These are phyloP conservation scores for Globisporangium cystogenes DNA, from an alignment of 352 stramenopile genomes.

Conservation along the genomic window DNA sequence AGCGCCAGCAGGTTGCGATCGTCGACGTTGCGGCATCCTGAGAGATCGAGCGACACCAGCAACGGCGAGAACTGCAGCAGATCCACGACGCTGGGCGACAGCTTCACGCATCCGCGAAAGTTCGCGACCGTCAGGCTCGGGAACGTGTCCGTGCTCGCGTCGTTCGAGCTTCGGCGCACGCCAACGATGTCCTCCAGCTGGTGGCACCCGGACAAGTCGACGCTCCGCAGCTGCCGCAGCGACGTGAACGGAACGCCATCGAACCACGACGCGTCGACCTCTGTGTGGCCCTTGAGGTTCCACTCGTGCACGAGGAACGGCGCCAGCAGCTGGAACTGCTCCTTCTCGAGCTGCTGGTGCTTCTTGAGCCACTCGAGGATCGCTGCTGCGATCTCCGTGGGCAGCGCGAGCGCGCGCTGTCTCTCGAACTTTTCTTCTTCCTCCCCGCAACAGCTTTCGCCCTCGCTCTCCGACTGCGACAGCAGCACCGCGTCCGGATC, in stretches of 20 bases:
- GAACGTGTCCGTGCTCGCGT: constrained; percentile 33
- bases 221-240: constrained; percentile 43
- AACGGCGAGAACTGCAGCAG: constrained; percentile 54
- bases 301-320: constrained; percentile 58
- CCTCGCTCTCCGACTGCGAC: neutral
- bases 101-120: constrained; percentile 40
- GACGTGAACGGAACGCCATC: constrained; percentile 32
- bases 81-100: constrained; percentile 40
- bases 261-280: constrained; percentile 69
- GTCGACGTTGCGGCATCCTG: constrained; percentile 54
- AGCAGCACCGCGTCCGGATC: constrained; percentile 16
- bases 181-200: constrained; percentile 55
- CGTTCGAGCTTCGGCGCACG: constrained; percentile 15
- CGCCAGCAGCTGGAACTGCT: constrained; percentile 46
- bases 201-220: constrained; percentile 51
- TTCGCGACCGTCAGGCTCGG: constrained; percentile 42
- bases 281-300: constrained; percentile 34
- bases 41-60: constrained; percentile 48
- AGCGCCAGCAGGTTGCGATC: constrained; percentile 45
- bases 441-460: neutral
- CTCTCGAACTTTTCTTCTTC: neutral
- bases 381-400: constrained; percentile 33
- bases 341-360: constrained; percentile 46
- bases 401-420: constrained; percentile 15
- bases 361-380: constrained; percentile 49